Percentiles rank a stretch among this genome's conserved stretches.
Conservation (phyloP, 495 filamentous ascomycete genomes). For the Penicillium lagena region DNA sequence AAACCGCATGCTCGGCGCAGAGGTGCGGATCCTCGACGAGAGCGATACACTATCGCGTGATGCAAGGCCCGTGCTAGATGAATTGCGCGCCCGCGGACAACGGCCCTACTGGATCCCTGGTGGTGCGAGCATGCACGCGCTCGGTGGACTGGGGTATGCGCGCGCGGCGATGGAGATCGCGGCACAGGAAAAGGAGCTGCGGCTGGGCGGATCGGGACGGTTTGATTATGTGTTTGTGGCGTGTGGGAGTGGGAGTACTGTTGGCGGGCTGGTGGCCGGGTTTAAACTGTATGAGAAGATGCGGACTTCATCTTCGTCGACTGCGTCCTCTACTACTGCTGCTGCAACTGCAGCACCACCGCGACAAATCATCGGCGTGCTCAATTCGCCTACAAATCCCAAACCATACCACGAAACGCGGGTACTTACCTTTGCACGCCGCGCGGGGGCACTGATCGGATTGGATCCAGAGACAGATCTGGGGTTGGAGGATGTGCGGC, state of each 20-base stretch:
- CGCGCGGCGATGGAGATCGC: conserved; percentile 32
- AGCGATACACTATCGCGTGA: conserved; percentile 6
- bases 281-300: conserved; percentile 28
- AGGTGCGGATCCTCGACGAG: conserved; percentile 27
- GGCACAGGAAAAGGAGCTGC: conserved; percentile 20
- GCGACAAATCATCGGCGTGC: conserved; percentile 25
- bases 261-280: conserved; percentile 32
- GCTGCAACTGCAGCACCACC: background rate
- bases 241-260: conserved; percentile 33
- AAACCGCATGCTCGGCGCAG: conserved; percentile 27
- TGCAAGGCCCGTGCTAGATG: conserved; percentile 14
- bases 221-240: conserved; percentile 37
- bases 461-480: conserved; percentile 18
- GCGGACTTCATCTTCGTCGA: background rate
- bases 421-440: conserved; percentile 26
- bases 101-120: conserved; percentile 32
- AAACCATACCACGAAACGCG: conserved; percentile 21
- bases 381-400: conserved; percentile 28
- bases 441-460: conserved; percentile 22
- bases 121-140: conserved; percentile 33
- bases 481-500: conserved; percentile 21
- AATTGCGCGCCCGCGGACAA: conserved; percentile 8
- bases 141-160: conserved; percentile 34
- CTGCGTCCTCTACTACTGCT: background rate
- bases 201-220: conserved; percentile 10